These are phyloP conservation scores for Pueraria montana DNA, from an alignment of 306 rosid genomes.

Conservation along the genomic window DNA sequence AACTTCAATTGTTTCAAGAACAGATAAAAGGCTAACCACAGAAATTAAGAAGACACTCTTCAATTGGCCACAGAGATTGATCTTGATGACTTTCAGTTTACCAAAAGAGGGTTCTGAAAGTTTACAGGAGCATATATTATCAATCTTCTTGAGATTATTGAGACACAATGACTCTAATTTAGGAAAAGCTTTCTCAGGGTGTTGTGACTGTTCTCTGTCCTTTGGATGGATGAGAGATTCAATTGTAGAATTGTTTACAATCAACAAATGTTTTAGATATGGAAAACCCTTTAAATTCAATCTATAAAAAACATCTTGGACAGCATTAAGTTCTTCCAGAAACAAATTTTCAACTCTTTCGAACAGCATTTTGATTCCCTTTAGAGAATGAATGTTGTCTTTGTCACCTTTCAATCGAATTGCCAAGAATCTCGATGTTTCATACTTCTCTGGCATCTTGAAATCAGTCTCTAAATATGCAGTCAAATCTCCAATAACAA, in stretches of 20 bases:
- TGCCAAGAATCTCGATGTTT: slow-evolving; percentile 42
- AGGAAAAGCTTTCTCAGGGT: slow-evolving; percentile 36
- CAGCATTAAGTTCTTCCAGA: slow-evolving; percentile 40
- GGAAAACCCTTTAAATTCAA: slow-evolving; percentile 50
- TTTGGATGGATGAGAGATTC: slow-evolving; percentile 30
- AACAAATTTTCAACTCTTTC: slow-evolving; percentile 49
- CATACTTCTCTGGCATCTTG: slow-evolving; percentile 42
- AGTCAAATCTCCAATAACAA: slow-evolving; percentile 52
- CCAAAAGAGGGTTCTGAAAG: slow-evolving; percentile 42
- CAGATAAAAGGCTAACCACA: slow-evolving; percentile 15
- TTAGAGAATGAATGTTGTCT: slow-evolving; percentile 42
- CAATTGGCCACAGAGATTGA: slow-evolving; percentile 33
- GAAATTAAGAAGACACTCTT: slow-evolving; percentile 26
- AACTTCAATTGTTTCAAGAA: slow-evolving; percentile 51
- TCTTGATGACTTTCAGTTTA: slow-evolving; percentile 47
- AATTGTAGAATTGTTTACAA: slow-evolving; percentile 27
- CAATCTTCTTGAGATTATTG: not conserved
- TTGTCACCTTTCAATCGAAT: slow-evolving; percentile 17
- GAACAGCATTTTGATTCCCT: slow-evolving; percentile 47
- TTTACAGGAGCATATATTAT: slow-evolving; percentile 8
- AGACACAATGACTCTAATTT: slow-evolving; percentile 48
- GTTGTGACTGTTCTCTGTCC: not conserved
- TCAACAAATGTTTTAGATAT: slow-evolving; percentile 42
- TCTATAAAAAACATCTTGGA: slow-evolving; percentile 9
- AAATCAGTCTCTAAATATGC: slow-evolving; percentile 6